These are phyloP conservation scores for Hortaea werneckii DNA, from an alignment of 2,329 filamentous ascomycete genomes.

Conservation along the genomic window DNA sequence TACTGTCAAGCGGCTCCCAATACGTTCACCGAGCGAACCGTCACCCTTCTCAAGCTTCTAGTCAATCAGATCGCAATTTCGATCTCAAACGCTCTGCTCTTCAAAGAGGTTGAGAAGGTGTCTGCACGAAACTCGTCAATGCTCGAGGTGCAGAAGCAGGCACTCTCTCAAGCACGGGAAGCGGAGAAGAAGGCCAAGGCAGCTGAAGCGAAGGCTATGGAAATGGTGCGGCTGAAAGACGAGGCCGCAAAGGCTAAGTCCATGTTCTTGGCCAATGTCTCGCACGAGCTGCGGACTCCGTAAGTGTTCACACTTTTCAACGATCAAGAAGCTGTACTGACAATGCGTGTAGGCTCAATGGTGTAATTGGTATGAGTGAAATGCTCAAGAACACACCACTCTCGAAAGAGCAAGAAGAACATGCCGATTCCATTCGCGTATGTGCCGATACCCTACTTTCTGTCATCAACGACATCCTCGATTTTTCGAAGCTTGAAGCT, in stretches of 20 bases:
- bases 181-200: constrained; percentile 67
- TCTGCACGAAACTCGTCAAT: constrained; percentile 69
- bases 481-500: constrained; percentile 44
- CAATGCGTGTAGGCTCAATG: not conserved
- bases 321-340: not conserved
- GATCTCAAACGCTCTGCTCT: constrained; percentile 53
- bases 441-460: constrained; percentile 47
- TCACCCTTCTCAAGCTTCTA: constrained; percentile 49
- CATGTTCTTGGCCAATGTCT: constrained; percentile 55
- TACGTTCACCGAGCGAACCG: constrained; percentile 62
- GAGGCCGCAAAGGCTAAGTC: constrained; percentile 76
- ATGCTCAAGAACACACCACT: constrained; percentile 48
- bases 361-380: constrained; percentile 47
- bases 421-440: constrained; percentile 54
- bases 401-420: constrained; percentile 49
- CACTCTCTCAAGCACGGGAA: constrained; percentile 59
- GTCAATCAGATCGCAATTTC: constrained; percentile 67
- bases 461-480: constrained; percentile 44
- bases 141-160: constrained; percentile 65
- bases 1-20: constrained; percentile 67
- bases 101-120: constrained; percentile 62
- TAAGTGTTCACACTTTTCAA: constrained; percentile 1
- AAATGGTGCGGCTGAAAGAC: constrained; percentile 71
- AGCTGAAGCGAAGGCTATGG: constrained; percentile 65
- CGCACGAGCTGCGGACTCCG: constrained; percentile 48